Percentiles rank a stretch among this genome's conserved stretches.
phyloP scores from a whole-genome alignment of 2,329 filamentous ascomycete genomes.

The Pestalotiopsis sp. region DNA sequence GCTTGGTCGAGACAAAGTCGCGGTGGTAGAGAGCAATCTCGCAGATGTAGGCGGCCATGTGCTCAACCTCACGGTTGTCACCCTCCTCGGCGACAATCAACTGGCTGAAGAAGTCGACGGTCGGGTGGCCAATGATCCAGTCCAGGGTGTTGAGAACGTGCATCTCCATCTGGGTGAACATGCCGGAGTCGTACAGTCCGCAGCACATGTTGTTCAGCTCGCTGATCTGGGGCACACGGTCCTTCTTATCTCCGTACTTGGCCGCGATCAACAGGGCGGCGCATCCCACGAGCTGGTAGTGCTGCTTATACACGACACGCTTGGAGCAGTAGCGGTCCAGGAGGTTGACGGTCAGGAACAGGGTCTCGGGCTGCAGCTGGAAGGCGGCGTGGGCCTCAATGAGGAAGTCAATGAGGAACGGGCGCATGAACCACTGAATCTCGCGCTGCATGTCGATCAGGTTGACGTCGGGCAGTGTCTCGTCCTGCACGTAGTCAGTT shows the following conservation, averaged over 20 bases:
- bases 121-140: slow-evolving; percentile 95
- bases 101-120: slow-evolving; percentile 90
- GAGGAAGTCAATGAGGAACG: slow-evolving; percentile 96
- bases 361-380: slow-evolving; percentile 87
- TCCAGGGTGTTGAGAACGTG: slow-evolving; percentile 96
- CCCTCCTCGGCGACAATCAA: slow-evolving; percentile 79
- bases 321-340: slow-evolving; percentile 97
- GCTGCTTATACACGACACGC: slow-evolving; percentile 96
- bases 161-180: slow-evolving; percentile 99
- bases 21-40: slow-evolving; percentile 96
- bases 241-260: slow-evolving; percentile 99
- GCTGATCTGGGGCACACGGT: slow-evolving; percentile 94
- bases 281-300: slow-evolving; percentile 97
- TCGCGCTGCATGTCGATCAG: slow-evolving; percentile 99
- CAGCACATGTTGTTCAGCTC: slow-evolving; percentile 99
- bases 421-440: slow-evolving; percentile 99
- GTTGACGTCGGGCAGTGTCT: slow-evolving; percentile 92
- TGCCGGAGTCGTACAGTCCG: slow-evolving; percentile 95
- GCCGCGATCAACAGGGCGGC: slow-evolving; percentile 93
- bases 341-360: slow-evolving; percentile 95
- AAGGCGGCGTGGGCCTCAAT: slow-evolving; percentile 97
- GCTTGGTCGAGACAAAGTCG: slow-evolving; percentile 91
- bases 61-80: slow-evolving; percentile 83
- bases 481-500: slow-evolving; percentile 47
- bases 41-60: slow-evolving; percentile 91